Evolutionary conservation across 768 basidiomycete genomes (phyloP).

Genomic region (Mycena crocata): DNA sequence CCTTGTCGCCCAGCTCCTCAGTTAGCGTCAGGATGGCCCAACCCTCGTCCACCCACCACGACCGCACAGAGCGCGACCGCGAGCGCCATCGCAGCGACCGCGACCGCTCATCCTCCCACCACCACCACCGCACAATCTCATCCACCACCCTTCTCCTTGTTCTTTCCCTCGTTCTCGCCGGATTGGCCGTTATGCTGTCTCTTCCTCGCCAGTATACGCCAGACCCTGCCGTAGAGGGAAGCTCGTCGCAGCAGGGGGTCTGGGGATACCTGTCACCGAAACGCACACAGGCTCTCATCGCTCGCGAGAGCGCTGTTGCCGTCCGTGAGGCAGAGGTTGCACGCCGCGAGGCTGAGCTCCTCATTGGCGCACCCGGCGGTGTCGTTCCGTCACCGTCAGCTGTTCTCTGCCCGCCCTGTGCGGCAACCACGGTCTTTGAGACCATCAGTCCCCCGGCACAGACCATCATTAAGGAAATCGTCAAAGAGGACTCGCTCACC

Average conservation of each 20-base stretch:
- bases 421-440: conserved; percentile 63
- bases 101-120: conserved; percentile 73
- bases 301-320: conserved; percentile 84
- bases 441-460: conserved; percentile 69
- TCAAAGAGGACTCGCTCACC: conserved; percentile 83
- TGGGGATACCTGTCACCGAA: conserved; percentile 85
- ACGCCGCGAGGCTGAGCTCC: conserved; percentile 86
- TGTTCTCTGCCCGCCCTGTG: conserved; percentile 66
- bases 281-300: conserved; percentile 81
- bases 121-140: conserved; percentile 87
- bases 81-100: conserved; percentile 60
- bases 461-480: conserved; percentile 89
- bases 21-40: conserved; percentile 85
- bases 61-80: conserved; percentile 64
- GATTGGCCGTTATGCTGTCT: conserved; percentile 92
- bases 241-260: conserved; percentile 65
- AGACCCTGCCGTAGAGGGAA: conserved; percentile 42
- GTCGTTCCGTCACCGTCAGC: conserved; percentile 65
- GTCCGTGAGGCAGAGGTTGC: conserved; percentile 90
- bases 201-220: conserved; percentile 69
- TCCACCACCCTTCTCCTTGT: conserved; percentile 91
- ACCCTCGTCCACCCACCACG: conserved; percentile 84
- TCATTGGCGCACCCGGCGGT: conserved; percentile 86
- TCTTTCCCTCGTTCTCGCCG: conserved; percentile 86
- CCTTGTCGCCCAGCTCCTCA: conserved; percentile 80